Evolutionary conservation across 139 green algal genomes (phyloP).

Genomic region (Chlorella sp.): DNA sequence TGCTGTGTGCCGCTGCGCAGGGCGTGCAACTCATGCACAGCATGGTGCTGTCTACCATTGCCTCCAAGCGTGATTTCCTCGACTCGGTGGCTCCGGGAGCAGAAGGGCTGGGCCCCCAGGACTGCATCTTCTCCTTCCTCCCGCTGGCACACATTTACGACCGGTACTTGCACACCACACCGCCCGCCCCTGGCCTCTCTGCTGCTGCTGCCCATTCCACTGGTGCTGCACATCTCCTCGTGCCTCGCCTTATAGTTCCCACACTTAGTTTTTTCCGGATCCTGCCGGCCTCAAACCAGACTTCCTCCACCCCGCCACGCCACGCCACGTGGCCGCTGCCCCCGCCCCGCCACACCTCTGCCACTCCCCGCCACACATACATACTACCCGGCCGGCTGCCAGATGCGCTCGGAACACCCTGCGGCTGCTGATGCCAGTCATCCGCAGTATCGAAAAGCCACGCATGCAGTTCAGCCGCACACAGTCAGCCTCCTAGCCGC

Average conservation of each 20-base stretch:
- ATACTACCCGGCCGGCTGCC: not conserved
- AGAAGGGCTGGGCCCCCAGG: constrained; percentile 20
- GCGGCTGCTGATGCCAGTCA: not conserved
- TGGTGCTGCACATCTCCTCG: too few relatives aligned
- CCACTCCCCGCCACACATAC: not conserved
- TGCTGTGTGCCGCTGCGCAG: constrained; percentile 43
- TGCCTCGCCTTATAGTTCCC: too few relatives aligned
- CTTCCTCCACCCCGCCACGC: not conserved
- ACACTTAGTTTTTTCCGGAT: not conserved
- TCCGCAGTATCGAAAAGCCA: too few relatives aligned
- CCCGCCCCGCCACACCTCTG: not conserved
- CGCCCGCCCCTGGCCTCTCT: not conserved
- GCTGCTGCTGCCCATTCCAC: not conserved
- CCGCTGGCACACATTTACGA: constrained; percentile 86
- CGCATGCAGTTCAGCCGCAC: not conserved
- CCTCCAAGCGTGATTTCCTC: constrained; percentile 60
- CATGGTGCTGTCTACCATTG: constrained; percentile 64
- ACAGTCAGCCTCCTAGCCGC: not conserved
- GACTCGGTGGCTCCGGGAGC: not conserved
- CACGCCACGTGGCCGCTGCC: not conserved
- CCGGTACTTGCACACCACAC: not conserved
- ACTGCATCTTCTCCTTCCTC: constrained; percentile 81
- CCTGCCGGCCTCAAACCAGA: too few relatives aligned
- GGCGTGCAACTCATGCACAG: constrained; percentile 84
- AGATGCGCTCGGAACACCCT: not conserved